Conservation (phyloP, 768 basidiomycete genomes). For the Daedaleopsis sinensis region DNA sequence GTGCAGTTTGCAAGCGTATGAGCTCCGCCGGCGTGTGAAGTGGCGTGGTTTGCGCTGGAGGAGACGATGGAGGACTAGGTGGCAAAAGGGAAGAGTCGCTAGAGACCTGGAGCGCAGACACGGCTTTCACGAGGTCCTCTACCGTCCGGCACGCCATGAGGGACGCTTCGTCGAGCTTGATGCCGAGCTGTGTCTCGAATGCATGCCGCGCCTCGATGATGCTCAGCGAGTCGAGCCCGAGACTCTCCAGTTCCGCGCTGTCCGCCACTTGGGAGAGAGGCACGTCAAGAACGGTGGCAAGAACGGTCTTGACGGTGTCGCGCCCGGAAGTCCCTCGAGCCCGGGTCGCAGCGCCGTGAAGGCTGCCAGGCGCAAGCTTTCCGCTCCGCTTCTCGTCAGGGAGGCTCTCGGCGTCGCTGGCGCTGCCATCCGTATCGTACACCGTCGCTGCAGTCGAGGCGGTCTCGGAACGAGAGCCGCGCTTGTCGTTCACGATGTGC, state of each 20-base stretch:
- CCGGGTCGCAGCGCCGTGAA: no score
- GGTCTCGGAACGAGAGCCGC: background rate
- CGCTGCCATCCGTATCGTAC: background rate
- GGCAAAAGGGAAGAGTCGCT: background rate
- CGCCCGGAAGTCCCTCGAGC: constrained; percentile 11
- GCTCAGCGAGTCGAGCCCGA: constrained; percentile 68
- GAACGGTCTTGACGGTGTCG: constrained; percentile 32
- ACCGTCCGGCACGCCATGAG: constrained; percentile 11
- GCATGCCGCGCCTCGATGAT: constrained; percentile 62
- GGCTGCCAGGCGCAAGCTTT: background rate
- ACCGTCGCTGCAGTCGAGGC: background rate
- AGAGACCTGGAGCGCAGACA: background rate
- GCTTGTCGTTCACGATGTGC: constrained; percentile 34
- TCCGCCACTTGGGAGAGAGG: constrained; percentile 43
- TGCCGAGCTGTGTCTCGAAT: constrained; percentile 43
- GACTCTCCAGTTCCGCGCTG: constrained; percentile 46
- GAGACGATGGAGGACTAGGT: constrained; percentile 29
- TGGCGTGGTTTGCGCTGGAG: constrained; percentile 43
- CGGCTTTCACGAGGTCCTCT: background rate
- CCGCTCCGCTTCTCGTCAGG: background rate
- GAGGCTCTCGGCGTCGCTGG: background rate
- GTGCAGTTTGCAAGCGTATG: constrained; percentile 6
- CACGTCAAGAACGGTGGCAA: constrained; percentile 49
- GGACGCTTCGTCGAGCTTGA: constrained; percentile 34
- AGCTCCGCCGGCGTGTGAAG: constrained; percentile 12